Percentiles rank a stretch among this genome's conserved stretches.
phyloP scores from a whole-genome alignment of 1,284 basidiomycete genomes.

The Bondarzewia mesenterica region DNA sequence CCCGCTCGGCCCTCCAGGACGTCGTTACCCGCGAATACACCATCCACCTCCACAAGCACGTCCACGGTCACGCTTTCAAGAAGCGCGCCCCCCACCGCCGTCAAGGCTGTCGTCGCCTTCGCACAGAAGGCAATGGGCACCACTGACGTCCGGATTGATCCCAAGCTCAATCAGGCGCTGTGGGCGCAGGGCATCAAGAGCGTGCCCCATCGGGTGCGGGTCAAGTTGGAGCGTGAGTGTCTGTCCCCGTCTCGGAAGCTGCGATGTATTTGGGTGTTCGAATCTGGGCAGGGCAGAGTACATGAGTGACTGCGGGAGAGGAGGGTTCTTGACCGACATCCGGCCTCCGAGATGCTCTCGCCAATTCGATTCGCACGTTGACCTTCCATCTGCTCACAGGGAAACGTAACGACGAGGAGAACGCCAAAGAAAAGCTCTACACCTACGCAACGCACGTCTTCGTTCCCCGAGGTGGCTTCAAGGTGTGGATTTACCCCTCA shows the following conservation, averaged over 20 bases:
- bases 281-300: not conserved
- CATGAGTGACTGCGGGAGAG: not conserved
- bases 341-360: not conserved
- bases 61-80: slow-evolving; percentile 88
- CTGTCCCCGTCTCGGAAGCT: not conserved
- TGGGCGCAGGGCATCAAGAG: slow-evolving; percentile 89
- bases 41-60: slow-evolving; percentile 90
- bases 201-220: slow-evolving; percentile 83
- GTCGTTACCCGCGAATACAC: slow-evolving; percentile 97
- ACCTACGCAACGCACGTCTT: slow-evolving; percentile 82
- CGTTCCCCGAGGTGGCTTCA: slow-evolving; percentile 62
- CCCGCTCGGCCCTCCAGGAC: slow-evolving; percentile 89
- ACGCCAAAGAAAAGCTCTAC: slow-evolving; percentile 95
- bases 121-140: slow-evolving; percentile 94
- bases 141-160: slow-evolving; percentile 85
- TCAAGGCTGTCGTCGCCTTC: slow-evolving; percentile 87
- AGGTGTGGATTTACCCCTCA: slow-evolving; percentile 40
- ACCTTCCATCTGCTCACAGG: slow-evolving; percentile 32
- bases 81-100: slow-evolving; percentile 90
- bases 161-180: slow-evolving; percentile 88
- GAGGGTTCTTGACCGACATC: not conserved
- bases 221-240: slow-evolving; percentile 86
- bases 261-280: too few relatives aligned
- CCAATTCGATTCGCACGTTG: not conserved
- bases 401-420: slow-evolving; percentile 92